Base-by-base conservation (phyloP, 140 eudicot genomes). In the Ambrosia hybrid region DNA sequence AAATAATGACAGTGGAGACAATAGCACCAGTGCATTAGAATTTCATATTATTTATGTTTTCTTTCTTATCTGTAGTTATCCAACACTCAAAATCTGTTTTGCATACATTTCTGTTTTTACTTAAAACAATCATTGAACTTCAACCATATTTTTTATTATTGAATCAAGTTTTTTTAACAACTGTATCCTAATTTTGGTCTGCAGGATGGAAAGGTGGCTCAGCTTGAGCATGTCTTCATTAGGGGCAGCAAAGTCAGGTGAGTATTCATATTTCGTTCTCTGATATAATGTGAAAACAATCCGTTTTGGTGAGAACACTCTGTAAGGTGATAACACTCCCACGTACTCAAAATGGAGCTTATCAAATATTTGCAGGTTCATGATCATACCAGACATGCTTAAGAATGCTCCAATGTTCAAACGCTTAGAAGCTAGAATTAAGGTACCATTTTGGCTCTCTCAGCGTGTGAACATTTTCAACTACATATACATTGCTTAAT, bases 371-470 rank as follows among this genome's bases (percentile, higher is more conserved):
- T 12, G 66, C 84, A 91, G 97, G 91, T 91, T 91, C 73, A 91
- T 91, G 93, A 88, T 91, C 48, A 91, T 91, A 21, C 97, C 97
- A 12, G 97, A 91, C 72, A 91, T 91, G 97, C 93, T 91, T 49
- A 91, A 91, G 91, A 91, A 91, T 79, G 97, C 97, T 73, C 97
- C 97, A 4, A 91, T 91, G 96, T 91, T 91, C 82, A 91, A 91
- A 67, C 96, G 93, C 48, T 76, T 88, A 72, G 97, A 91, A 74
- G 84, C 97, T 45, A 91, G 88, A 82, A 91, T 91, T 70, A 91
- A 91, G 97, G 97, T 88, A 45, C 74, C 72, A 21, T 62, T 72
- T n/a, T 61, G 30, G 49, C 21, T n/a, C 6, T 14, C 57, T 68
- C 30, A 36, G 9, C 39, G 51, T 6, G 34, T 39, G 52, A 34